Evolutionary conservation across 2,329 filamentous ascomycete genomes (phyloP), one percentile per base, ranked within the genome.

Genomic region (Exophiala mesophila): DNA sequence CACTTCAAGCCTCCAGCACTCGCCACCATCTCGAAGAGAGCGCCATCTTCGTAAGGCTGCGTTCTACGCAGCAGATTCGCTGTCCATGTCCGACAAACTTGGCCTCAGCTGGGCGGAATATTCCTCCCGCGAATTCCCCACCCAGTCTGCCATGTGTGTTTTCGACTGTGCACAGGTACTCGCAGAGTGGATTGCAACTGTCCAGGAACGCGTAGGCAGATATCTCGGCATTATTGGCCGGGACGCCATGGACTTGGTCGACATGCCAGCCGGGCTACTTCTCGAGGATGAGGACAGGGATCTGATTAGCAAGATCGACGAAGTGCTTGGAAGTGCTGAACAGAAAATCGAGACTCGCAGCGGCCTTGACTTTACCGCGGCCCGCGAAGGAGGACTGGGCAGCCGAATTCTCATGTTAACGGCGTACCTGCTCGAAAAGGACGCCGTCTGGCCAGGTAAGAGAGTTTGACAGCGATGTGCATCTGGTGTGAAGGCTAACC

Each of bases 131-230:
- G 88, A 96, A 59, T 73, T 97, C 9, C 88, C 92, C 0, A 77
- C 95, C 28, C 90, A 95, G 60, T 88, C 86, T 10, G 87, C 88
- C 1, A 82, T 97, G 72, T 96, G 90, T 63, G 82, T 85, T 4
- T 94, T 95, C 57, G 90, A 97, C 59, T 97, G 90, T 59, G 85
- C 87, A 2, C 89, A 96, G 59, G 88, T 97, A 1, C 76, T 98
- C 21, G 88, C 88, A 1, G 90, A 97, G 64, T 98, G 90, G 90
- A 78, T 92, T 29, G 85, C 86, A 4, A 92, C 88, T 1, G 78
- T 97, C 3, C 92, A 98, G 63, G 89, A 96, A 58, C 83, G 92
- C 6, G 85, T 96, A n/a, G 90, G 90, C 0, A 80, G 81, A 3
- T 94, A 92, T 57, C 65, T 97, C 4, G 90, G 90, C 3, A 80